Base-by-base conservation (phyloP, 1,139 yeast genomes). In the Diutina ranongensis region DNA sequence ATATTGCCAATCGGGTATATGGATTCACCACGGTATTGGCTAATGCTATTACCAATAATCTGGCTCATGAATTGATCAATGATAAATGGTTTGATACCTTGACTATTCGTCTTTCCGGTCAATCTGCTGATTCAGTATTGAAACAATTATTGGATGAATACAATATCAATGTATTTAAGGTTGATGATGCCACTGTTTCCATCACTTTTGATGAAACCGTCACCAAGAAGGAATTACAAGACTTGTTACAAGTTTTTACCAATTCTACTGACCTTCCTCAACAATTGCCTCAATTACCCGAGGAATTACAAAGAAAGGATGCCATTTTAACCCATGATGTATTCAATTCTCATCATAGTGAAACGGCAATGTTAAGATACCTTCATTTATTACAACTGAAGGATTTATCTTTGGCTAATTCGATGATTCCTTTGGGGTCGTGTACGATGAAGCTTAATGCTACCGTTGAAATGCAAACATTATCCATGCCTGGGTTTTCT, bases 371-470 rank as follows among this genome's bases (percentile, higher is more conserved):
- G 83, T 74, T 92, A 55, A 78, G 98, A 61, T 92, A 92, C 67
- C 71, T 92, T 57, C 94, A 87, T 60, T 75, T 77, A 52, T 71
- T 92, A 50, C 97, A 92, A 66, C 71, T 81, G 49, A 87, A 84
- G 65, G 98, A 92, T 66, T 71, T 92, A 53, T 89, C 97, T 0
- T 72, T 92, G 51, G 96, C 97, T 25, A 85, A 88, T 60, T 85
- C 97, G 13, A 92, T 92, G 98, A 92, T 92, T 52, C 94, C 97
- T 38, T 75, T 92, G 53, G 98, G 98, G 33, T 87, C 96, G 9
- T 92, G 98, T 70, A 92, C 98, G 33, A 92, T 92, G 98, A 92
- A 92, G 65, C 74, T 92, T 58, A 92, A 92, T 60, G 83, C 96
- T 46, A 89, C 97, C 2, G 94, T 88, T 15, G 94, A 87, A 63